These are phyloP conservation scores for Phyllostachys edulis DNA, from an alignment of 176 grass and related monocot species.

Conservation along the genomic window DNA sequence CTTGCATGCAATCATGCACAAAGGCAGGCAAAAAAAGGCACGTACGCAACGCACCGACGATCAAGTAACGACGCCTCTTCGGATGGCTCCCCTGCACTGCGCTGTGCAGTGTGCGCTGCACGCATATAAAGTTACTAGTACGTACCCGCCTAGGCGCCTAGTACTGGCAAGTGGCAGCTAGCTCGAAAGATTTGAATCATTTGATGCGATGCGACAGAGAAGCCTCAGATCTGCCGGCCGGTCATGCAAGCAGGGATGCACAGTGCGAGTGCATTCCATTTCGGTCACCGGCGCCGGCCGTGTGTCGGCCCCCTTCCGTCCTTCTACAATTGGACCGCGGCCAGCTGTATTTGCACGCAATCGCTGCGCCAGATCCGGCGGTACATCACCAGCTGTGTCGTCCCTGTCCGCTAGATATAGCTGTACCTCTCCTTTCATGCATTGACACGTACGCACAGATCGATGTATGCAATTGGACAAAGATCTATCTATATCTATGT, in stretches of 20 bases:
- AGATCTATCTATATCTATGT: too few relatives aligned
- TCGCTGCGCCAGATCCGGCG: not conserved
- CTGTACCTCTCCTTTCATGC: not conserved
- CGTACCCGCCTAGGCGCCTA: not conserved
- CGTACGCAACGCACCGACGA: too few relatives aligned
- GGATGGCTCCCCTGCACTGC: too few relatives aligned
- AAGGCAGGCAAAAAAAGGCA: too few relatives aligned
- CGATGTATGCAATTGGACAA: too few relatives aligned
- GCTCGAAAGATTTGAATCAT: not conserved
- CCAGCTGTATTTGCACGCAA: not conserved
- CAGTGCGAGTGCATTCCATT: not conserved
- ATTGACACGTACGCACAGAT: too few relatives aligned
- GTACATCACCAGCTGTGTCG: not conserved
- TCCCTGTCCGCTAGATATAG: not conserved
- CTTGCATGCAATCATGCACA: too few relatives aligned
- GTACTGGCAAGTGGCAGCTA: not conserved
- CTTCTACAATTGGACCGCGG: not conserved
- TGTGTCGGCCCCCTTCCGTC: not conserved
- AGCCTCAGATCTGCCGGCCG: not conserved
- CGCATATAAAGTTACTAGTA: too few relatives aligned
- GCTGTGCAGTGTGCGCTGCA: too few relatives aligned
- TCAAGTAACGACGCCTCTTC: too few relatives aligned
- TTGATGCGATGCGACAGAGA: not conserved
- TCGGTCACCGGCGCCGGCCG: not conserved
- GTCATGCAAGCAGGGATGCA: not conserved